A percentile compares a stretch with the other conserved stretches of the same genome.
Conservation (phyloP, 129 eudicot species). For the Flaveria brownii region DNA sequence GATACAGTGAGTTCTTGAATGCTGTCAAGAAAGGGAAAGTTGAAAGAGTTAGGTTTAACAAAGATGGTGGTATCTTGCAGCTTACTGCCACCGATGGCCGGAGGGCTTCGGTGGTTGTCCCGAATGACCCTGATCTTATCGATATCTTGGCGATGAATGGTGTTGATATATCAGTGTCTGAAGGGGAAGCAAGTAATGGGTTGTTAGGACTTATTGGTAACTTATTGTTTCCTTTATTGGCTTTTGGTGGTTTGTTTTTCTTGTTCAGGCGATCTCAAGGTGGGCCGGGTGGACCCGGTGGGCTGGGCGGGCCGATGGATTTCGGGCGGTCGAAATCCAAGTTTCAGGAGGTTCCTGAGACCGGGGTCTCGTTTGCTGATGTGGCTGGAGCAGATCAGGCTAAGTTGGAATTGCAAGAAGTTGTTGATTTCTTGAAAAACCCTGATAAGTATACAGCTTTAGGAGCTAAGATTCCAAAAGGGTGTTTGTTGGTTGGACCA, state of each 20-base stretch:
- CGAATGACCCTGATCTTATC: slow-evolving; percentile 88
- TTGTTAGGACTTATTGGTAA: slow-evolving; percentile 78
- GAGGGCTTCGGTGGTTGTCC: slow-evolving; percentile 72
- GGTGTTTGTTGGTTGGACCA: slow-evolving; percentile 91
- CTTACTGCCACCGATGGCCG: slow-evolving; percentile 86
- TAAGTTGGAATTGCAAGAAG: slow-evolving; percentile 86
- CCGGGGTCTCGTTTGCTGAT: slow-evolving; percentile 92
- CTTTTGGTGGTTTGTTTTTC: slow-evolving; percentile 87
- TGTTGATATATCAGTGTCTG: slow-evolving; percentile 84
- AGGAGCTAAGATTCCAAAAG: slow-evolving; percentile 95
- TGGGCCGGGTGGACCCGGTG: slow-evolving; percentile 95
- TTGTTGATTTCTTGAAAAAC: slow-evolving; percentile 89
- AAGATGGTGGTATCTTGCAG: slow-evolving; percentile 78
- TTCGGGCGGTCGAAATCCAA: slow-evolving; percentile 94
- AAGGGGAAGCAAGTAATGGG: slow-evolving; percentile 89
- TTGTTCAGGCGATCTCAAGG: slow-evolving; percentile 85
- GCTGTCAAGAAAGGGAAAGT: slow-evolving; percentile 96
- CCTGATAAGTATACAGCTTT: slow-evolving; percentile 94
- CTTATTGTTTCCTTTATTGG: slow-evolving; percentile 70
- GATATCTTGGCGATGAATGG: slow-evolving; percentile 95
- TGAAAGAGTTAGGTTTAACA: slow-evolving; percentile 84
- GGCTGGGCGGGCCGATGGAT: slow-evolving; percentile 95
- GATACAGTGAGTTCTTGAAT: slow-evolving; percentile 89
- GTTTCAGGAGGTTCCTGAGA: slow-evolving; percentile 98
- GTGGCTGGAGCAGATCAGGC: slow-evolving; percentile 99